These are phyloP conservation scores for Jaminaea rosea DNA, from an alignment of 1,284 basidiomycete species.

Conservation along the genomic window DNA sequence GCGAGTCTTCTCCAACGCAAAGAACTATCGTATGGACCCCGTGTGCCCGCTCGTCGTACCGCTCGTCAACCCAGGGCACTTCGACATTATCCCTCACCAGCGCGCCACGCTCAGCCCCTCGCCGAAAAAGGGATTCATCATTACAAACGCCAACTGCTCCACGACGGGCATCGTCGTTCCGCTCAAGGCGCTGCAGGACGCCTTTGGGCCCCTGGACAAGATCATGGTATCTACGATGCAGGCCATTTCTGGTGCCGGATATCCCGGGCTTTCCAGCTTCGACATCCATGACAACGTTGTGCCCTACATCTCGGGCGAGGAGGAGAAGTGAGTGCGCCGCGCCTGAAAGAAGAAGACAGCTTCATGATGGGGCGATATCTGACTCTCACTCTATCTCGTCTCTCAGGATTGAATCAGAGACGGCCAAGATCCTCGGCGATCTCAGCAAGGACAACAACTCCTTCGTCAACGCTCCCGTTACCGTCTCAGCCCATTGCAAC, in stretches of 20 bases:
- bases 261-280: constrained; percentile 81
- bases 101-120: constrained; percentile 53
- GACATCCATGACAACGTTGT: constrained; percentile 97
- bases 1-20: constrained; percentile 94
- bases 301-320: constrained; percentile 77
- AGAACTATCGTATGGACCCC: constrained; percentile 88
- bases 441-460: constrained; percentile 19
- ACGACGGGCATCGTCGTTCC: constrained; percentile 91
- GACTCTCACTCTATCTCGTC: no score
- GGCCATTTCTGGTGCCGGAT: constrained; percentile 92
- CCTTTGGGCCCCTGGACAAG: constrained; percentile 84
- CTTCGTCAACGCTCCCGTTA: constrained; percentile 74
- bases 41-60: constrained; percentile 94
- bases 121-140: constrained; percentile 76
- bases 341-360: no score
- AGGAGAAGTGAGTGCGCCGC: no score
- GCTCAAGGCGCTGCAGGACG: constrained; percentile 78
- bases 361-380: no score
- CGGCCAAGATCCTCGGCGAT: constrained; percentile 82
- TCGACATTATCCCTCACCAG: constrained; percentile 78
- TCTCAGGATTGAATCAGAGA: constrained; percentile 99
- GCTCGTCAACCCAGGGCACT: constrained; percentile 81
- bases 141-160: constrained; percentile 97
- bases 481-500: constrained; percentile 81
- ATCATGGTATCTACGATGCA: constrained; percentile 92